Base-by-base conservation (phyloP, 768 basidiomycete species). In the Exsudoporus frostii region DNA sequence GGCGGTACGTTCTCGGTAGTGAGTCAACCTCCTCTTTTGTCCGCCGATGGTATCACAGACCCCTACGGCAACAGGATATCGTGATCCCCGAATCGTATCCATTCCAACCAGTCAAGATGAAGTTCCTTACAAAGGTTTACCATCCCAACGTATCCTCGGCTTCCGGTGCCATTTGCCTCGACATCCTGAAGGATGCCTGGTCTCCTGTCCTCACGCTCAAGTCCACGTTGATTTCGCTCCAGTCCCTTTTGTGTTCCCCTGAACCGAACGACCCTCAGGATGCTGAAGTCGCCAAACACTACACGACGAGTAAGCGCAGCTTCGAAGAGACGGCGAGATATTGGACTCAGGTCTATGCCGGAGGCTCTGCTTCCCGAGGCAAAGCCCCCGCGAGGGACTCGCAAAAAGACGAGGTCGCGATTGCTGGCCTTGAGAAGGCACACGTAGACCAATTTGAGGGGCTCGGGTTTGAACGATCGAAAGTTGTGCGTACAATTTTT, bases 241-340 rank as follows among this genome's bases (percentile, higher is more conserved):
- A 98, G 69, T 92, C 90, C 36, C 78, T 98, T 22, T 78, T 98
- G 17, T 96, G 93, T 71, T 89, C 87, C 9, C 96, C 96, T 0
- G 93, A 97, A 67, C 95, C 96, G 8, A 90, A 89, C 57, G 96
- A 98, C 66, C 96, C 95, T 0, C 95, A 98, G 73, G 96, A 98
- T 65, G 96, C 95, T 0, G 94, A 98, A 73, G 95, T 98, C 11
- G 95, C 95, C 13, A 98, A 97, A 69, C 96, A 97, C 66, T 98
- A 90, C 63, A 88, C 90, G 70, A 92, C 93, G 13, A 90, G 88
- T 68, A 87, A 87, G 67, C 73, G 75, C 24, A 86, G 88, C 62
- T 98, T 98, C 60, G 90, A 95, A 53, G 89, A 89, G 36, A 98
- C 95, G 4, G 95, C 95, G 51, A 79, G 82, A 37, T 94, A 95